These are phyloP conservation scores for Urochloa ruziziensis DNA, from an alignment of 176 grass and related monocot species.

Conservation along the genomic window DNA sequence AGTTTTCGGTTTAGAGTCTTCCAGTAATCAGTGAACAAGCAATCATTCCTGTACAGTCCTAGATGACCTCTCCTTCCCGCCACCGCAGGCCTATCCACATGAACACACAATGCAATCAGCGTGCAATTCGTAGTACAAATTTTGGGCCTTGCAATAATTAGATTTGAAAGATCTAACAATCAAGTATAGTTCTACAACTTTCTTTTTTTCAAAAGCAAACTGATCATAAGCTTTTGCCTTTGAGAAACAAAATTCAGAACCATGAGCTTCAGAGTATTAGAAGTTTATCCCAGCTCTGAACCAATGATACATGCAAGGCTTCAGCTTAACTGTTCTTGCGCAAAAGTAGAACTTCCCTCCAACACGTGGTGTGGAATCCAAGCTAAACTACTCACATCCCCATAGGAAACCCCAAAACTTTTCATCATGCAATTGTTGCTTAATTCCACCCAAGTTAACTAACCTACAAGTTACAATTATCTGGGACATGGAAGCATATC, in stretches of 20 bases:
- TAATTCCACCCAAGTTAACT: background rate
- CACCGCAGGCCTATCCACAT: background rate
- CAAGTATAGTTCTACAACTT: background rate
- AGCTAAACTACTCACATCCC: background rate
- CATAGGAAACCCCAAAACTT: background rate
- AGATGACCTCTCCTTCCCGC: constrained; percentile 14
- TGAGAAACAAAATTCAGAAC: background rate
- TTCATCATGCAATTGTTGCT: background rate
- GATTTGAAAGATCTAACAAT: background rate
- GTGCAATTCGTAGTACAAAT: background rate
- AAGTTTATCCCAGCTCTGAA: background rate
- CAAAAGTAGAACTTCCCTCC: background rate
- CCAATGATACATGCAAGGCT: background rate
- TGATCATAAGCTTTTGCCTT: background rate
- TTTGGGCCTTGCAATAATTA: background rate
- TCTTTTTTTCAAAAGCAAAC: background rate
- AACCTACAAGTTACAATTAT: constrained; percentile 22
- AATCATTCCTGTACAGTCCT: constrained; percentile 31
- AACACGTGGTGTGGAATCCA: constrained; percentile 29
- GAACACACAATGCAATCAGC: background rate
- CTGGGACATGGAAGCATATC: constrained; percentile 3
- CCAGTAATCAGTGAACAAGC: constrained; percentile 27
- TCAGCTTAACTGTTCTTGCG: background rate
- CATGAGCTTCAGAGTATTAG: background rate
- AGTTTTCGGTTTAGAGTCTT: constrained; percentile 18